A percentile compares a stretch with the other conserved stretches of the same genome.
Conservation (phyloP, 352 stramenopile species). For the Plasmopara viticola region DNA sequence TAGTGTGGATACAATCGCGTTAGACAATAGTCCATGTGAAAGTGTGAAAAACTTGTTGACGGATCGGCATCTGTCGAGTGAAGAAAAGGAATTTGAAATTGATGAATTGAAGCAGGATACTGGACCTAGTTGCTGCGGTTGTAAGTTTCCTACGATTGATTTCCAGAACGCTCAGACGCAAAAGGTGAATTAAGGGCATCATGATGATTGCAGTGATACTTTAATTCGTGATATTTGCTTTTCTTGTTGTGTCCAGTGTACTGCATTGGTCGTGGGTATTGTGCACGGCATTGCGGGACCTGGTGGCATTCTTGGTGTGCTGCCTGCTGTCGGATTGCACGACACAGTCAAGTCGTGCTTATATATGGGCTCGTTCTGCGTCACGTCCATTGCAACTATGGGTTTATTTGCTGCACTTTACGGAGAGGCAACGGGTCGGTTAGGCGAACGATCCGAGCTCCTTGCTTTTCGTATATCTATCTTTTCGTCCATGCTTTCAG, state of each 20-base stretch:
- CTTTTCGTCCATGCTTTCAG: conserved; percentile 79
- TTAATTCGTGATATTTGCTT: conserved; percentile 2
- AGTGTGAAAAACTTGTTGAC: conserved; percentile 48
- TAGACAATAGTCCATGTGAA: conserved; percentile 45
- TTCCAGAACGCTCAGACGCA: conserved; percentile 70
- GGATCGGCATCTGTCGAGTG: conserved; percentile 16
- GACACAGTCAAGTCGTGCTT: conserved; percentile 69
- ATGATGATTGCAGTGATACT: conserved; percentile 1
- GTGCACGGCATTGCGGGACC: conserved; percentile 85
- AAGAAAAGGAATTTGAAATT: conserved; percentile 15
- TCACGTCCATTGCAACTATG: conserved; percentile 87
- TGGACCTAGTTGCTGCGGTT: conserved; percentile 34
- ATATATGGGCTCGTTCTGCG: conserved; percentile 89
- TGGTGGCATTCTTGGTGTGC: conserved; percentile 79
- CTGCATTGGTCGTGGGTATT: conserved; percentile 82
- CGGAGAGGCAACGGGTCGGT: conserved; percentile 60
- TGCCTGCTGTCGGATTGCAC: conserved; percentile 86
- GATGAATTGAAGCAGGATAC: conserved; percentile 17
- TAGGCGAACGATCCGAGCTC: conserved; percentile 64
- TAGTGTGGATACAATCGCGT: conserved; percentile 29
- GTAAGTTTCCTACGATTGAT: conserved; percentile 43
- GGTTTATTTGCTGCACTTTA: conserved; percentile 83
- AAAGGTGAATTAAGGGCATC: conserved; percentile 37
- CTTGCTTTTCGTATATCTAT: conserved; percentile 76
- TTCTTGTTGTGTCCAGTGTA: conserved; percentile 32